Evolutionary conservation across 495 filamentous ascomycete species (phyloP).

Genomic region (Aspergillus nidulans): DNA sequence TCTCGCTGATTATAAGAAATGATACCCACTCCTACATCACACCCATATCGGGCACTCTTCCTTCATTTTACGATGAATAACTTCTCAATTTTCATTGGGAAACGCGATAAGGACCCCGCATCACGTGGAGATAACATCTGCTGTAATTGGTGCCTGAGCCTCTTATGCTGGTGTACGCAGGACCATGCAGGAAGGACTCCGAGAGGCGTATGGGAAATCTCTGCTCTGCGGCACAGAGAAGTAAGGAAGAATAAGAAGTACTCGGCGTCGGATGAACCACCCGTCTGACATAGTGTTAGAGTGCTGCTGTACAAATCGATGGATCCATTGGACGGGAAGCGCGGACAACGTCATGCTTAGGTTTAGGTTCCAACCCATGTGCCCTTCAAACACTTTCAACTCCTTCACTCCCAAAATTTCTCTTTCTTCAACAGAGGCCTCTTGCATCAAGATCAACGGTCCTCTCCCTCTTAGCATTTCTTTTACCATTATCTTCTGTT

Average conservation of each 20-base stretch:
- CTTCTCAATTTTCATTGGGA: not conserved
- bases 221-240: not conserved
- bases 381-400: not conserved
- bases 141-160: slow-evolving; percentile 15
- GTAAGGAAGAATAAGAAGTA: not conserved
- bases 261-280: not conserved
- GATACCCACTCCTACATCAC: slow-evolving; percentile 3
- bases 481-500: not conserved
- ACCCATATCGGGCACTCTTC: not conserved
- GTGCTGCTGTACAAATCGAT: not conserved
- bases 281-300: not conserved
- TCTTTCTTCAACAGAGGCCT: not conserved
- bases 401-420: not conserved
- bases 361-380: not conserved
- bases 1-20: not conserved
- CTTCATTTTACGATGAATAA: not conserved
- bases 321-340: not conserved
- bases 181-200: not conserved
- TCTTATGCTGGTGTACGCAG: not conserved
- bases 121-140: slow-evolving; percentile 19
- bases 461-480: not conserved
- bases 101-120: slow-evolving; percentile 17
- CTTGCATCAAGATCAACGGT: not conserved
- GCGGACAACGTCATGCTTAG: not conserved
- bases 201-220: not conserved